These are phyloP conservation scores for Tulasnella sp. DNA, from an alignment of 768 basidiomycete species.

Conservation along the genomic window DNA sequence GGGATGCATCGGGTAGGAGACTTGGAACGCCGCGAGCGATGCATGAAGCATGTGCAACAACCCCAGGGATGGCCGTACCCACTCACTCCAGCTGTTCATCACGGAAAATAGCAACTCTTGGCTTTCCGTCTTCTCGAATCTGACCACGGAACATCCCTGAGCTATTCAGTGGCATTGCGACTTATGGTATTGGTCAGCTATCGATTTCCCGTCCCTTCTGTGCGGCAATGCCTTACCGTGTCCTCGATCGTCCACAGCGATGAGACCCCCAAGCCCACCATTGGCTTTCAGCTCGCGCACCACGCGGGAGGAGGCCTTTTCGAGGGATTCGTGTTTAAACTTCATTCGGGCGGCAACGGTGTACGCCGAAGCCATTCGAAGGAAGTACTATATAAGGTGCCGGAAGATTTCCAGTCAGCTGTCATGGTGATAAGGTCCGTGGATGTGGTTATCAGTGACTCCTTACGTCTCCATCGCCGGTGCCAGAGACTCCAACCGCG, in stretches of 20 bases:
- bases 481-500: slow-evolving; percentile 68
- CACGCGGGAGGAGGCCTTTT: slow-evolving; percentile 40
- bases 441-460: slow-evolving; percentile 22
- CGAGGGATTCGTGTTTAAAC: slow-evolving; percentile 44
- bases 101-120: slow-evolving; percentile 63
- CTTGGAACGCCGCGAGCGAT: neutral
- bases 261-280: slow-evolving; percentile 62
- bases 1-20: too few species aligned
- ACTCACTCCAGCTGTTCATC: slow-evolving; percentile 38
- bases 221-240: slow-evolving; percentile 37
- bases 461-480: slow-evolving; percentile 78
- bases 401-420: neutral
- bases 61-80: neutral
- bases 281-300: slow-evolving; percentile 45
- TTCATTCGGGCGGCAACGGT: slow-evolving; percentile 57
- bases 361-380: slow-evolving; percentile 52
- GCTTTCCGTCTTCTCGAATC: slow-evolving; percentile 51
- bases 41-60: neutral
- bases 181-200: slow-evolving; percentile 28
- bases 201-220: neutral
- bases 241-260: slow-evolving; percentile 57
- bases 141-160: slow-evolving; percentile 75
- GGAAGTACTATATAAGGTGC: slow-evolving; percentile 50
- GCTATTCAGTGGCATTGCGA: slow-evolving; percentile 62
- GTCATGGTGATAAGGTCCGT: neutral